These are phyloP conservation scores for Mallotus repandus DNA, from an alignment of 441 rosid genomes.

Conservation along the genomic window DNA sequence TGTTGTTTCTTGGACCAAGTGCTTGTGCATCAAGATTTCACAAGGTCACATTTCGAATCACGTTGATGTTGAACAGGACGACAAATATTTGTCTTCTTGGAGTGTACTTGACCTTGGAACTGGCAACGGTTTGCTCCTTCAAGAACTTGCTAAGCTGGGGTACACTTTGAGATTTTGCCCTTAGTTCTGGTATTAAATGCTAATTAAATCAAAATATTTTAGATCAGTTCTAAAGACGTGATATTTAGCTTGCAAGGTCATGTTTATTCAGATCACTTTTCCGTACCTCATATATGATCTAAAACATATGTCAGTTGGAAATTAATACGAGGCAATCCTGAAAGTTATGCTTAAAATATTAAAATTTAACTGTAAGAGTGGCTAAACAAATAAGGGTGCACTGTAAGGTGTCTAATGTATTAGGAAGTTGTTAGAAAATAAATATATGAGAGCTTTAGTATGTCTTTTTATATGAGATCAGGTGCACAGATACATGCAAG, in stretches of 20 bases:
- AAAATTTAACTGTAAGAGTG: neutral
- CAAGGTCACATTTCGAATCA: constrained; percentile 48
- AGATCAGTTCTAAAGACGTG: constrained; percentile 1
- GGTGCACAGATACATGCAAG: neutral
- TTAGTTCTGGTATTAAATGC: constrained; percentile 31
- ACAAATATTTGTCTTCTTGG: constrained; percentile 68
- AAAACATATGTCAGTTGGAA: neutral
- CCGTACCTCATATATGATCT: neutral
- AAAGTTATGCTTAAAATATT: neutral
- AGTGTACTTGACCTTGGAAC: constrained; percentile 94
- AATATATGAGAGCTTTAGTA: neutral
- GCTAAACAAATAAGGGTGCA: neutral
- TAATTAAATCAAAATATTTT: constrained; percentile 11
- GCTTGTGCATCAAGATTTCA: constrained; percentile 64
- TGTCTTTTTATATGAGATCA: neutral
- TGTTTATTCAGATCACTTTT: neutral
- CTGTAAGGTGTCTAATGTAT: neutral
- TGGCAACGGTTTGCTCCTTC: constrained; percentile 92
- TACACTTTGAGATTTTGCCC: constrained; percentile 41
- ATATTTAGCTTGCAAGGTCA: neutral
- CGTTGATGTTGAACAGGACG: constrained; percentile 46
- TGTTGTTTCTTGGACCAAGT: constrained; percentile 86
- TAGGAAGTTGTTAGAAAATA: neutral
- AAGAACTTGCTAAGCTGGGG: constrained; percentile 95
- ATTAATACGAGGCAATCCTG: neutral